Conservation (phyloP, 83 land plant genomes). For the Diphasiastrum complanatum region DNA sequence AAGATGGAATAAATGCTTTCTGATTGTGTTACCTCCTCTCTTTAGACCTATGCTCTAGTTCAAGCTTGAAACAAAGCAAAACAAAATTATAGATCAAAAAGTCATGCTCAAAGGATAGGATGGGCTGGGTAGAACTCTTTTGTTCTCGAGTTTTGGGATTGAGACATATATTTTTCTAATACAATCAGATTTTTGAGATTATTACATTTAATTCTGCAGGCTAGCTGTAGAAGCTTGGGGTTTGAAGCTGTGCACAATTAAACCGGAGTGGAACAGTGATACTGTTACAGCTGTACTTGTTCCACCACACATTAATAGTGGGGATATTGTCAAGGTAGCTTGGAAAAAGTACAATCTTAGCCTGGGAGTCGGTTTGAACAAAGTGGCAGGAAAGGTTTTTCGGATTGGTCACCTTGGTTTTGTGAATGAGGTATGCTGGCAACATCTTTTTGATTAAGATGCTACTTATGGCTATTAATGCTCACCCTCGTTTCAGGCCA, state of each 20-base stretch:
- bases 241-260: conserved; percentile 74
- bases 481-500: too few relatives aligned
- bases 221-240: conserved; percentile 95
- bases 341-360: conserved; percentile 90
- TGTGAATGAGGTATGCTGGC: conserved; percentile 62
- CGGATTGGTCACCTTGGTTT: conserved; percentile 92
- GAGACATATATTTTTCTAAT: background rate
- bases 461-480: too few relatives aligned
- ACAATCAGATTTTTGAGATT: background rate
- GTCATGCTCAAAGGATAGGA: too few relatives aligned
- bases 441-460: background rate
- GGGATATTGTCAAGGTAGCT: conserved; percentile 64
- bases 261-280: conserved; percentile 81
- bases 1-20: too few relatives aligned
- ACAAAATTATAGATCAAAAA: too few relatives aligned
- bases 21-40: too few relatives aligned
- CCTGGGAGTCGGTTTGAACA: conserved; percentile 86
- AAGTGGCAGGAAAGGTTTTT: conserved; percentile 91
- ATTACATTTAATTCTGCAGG: conserved; percentile 34
- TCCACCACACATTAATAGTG: conserved; percentile 67
- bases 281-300: conserved; percentile 84
- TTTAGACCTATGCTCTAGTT: too few relatives aligned
- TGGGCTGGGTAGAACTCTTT: too few relatives aligned
- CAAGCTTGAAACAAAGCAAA: too few relatives aligned
- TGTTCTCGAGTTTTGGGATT: too few relatives aligned